Evolutionary conservation across 2,329 filamentous ascomycete species (phyloP).

Genomic region (Pyricularia grisea): DNA sequence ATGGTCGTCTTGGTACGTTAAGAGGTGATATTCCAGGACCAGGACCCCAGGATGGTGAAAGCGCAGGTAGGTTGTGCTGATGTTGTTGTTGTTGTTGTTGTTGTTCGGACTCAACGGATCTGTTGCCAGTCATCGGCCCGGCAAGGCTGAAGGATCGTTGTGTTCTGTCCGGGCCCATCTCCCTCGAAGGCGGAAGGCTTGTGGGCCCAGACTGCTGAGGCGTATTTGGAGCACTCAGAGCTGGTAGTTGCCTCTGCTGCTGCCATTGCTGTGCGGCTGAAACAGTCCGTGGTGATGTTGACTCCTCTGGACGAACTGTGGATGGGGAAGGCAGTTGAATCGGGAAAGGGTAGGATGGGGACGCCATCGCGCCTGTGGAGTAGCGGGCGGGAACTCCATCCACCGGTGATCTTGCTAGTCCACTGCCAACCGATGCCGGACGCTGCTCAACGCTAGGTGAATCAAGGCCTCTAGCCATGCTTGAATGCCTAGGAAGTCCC

Average conservation of each 20-base stretch:
- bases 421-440: not conserved
- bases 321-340: not conserved
- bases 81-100: not conserved
- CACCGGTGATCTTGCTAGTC: not conserved
- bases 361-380: not conserved
- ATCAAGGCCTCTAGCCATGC: not conserved
- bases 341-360: not conserved
- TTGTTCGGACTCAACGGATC: not conserved
- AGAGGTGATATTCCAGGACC: not conserved
- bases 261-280: not conserved
- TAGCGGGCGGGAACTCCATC: not conserved
- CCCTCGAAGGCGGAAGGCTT: not conserved
- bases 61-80: not conserved
- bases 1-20: not conserved
- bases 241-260: not conserved
- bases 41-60: not conserved
- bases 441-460: not conserved
- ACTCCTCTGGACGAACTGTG: not conserved
- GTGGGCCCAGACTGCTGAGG: not conserved
- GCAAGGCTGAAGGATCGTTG: not conserved
- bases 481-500: not conserved
- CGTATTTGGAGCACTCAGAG: not conserved
- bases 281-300: not conserved
- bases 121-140: not conserved
- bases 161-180: not conserved